Percentiles rank a stretch among this genome's conserved stretches.
phyloP scores from a whole-genome alignment of 176 grass and related monocot genomes.

The Oryza glumipatula region DNA sequence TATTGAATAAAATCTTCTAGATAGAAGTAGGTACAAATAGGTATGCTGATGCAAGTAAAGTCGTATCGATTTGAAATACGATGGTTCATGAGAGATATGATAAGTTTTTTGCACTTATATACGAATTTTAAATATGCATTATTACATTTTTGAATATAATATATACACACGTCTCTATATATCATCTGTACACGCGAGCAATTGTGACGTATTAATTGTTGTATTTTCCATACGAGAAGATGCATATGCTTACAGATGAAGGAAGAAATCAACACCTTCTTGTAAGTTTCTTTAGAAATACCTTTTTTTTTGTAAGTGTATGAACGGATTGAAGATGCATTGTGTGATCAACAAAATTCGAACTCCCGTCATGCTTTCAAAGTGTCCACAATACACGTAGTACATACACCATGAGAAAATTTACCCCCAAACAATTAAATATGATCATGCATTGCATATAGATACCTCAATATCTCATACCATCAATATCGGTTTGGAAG shows the following conservation, averaged over 20 bases:
- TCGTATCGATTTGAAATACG: background rate
- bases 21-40: background rate
- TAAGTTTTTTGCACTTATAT: background rate
- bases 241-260: background rate
- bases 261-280: background rate
- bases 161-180: background rate
- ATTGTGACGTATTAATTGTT: background rate
- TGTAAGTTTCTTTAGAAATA: too few relatives aligned
- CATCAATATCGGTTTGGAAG: background rate
- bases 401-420: background rate
- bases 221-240: background rate
- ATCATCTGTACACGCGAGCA: background rate
- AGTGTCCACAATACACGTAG: background rate
- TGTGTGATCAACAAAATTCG: background rate
- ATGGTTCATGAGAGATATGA: background rate
- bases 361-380: background rate
- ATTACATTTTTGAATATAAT: background rate
- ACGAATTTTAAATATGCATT: background rate
- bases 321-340: background rate
- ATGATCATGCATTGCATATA: background rate
- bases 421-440: background rate
- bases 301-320: background rate
- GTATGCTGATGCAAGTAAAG: background rate
- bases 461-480: background rate
- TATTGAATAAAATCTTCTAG: background rate